Evolutionary conservation across 2,329 filamentous ascomycete genomes (phyloP).

Genomic region (Diplodia scrobiculata): DNA sequence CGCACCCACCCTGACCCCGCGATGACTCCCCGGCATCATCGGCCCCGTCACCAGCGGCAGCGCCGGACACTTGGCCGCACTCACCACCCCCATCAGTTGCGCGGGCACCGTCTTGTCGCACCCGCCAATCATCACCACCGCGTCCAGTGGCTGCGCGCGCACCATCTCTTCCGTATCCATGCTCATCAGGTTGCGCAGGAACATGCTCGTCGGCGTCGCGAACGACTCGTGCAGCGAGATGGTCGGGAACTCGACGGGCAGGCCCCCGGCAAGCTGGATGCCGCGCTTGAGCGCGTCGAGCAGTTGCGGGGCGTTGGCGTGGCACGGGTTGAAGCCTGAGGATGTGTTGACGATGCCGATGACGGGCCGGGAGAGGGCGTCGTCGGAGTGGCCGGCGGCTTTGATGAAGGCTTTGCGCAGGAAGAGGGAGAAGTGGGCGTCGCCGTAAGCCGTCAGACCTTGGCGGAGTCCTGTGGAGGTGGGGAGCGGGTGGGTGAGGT

Average conservation of each 20-base stretch:
- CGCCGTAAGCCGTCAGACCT: conserved; percentile 69
- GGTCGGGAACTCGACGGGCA: conserved; percentile 73
- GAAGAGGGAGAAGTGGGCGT: conserved; percentile 74
- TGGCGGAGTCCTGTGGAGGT: conserved; percentile 60
- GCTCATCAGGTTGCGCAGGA: conserved; percentile 71
- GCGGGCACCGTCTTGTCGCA: conserved; percentile 76
- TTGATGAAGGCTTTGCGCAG: conserved; percentile 78
- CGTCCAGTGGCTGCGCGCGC: conserved; percentile 68
- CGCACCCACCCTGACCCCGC: conserved; percentile 66
- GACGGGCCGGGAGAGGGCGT: conserved; percentile 69
- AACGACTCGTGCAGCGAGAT: conserved; percentile 73
- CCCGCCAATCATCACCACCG: conserved; percentile 67
- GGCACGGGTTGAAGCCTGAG: conserved; percentile 73
- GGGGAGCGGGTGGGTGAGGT: conserved; percentile 58
- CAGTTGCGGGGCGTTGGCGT: conserved; percentile 70
- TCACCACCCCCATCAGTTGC: conserved; percentile 74
- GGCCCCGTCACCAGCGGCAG: conserved; percentile 70
- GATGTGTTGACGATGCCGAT: conserved; percentile 75
- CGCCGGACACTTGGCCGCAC: conserved; percentile 68
- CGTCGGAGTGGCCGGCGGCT: conserved; percentile 71
- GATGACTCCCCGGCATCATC: conserved; percentile 72
- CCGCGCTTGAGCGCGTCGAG: conserved; percentile 71
- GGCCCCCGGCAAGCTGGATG: conserved; percentile 65
- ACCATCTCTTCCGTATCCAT: conserved; percentile 84
- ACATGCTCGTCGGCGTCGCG: conserved; percentile 73